Base-by-base conservation (phyloP, 768 basidiomycete genomes). In the Crucibulum laeve region DNA sequence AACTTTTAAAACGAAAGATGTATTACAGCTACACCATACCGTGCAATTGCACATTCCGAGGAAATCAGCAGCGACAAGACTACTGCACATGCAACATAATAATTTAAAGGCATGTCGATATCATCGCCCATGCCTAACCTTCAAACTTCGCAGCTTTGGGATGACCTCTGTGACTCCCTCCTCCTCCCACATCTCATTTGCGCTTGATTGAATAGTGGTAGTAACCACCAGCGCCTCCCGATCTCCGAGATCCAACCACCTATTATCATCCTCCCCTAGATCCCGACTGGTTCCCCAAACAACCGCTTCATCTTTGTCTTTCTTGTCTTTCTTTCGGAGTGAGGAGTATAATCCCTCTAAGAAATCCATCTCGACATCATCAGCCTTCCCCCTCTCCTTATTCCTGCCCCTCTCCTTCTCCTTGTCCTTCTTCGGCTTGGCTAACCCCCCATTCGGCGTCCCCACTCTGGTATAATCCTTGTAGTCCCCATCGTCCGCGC, bases 91-190 rank as follows among this genome's bases (percentile, higher is more conserved):
- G n/a, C n/a, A n/a, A n/a, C n/a, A n/a, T n/a, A n/a, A n/a, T n/a
- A n/a, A n/a, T n/a, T n/a, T n/a, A n/a, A n/a, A n/a, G n/a, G n/a
- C n/a, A n/a, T n/a, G n/a, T n/a, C n/a, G n/a, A n/a, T n/a, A 8
- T 37, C 35, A 37, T 10, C 35, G 35, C 14, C 35, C 18, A 13
- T 18, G 10, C 35, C 19, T 11, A 19, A 48, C 48, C 48, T 47
- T 52, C 36, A 52, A 34, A 18, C 38, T 42, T 22, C 51, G 30
- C 42, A 52, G 21, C 40, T 52, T 45, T 17, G 47, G 50, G 43
- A 52, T 52, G 13, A 49, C 44, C 25, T 52, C 50, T 10, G 43
- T 43, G 21, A 51, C 46, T 7, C 34, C 51, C n/a, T 42, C 44
- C 45, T 49, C 48, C 32, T 48, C 50, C 36, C 44, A 46, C 6